A percentile compares a stretch with the other conserved stretches of the same genome.
These are phyloP conservation scores for Anthoceros angustus DNA, from an alignment of 225 moss, liverwort and hornwort genomes.

Conservation along the genomic window DNA sequence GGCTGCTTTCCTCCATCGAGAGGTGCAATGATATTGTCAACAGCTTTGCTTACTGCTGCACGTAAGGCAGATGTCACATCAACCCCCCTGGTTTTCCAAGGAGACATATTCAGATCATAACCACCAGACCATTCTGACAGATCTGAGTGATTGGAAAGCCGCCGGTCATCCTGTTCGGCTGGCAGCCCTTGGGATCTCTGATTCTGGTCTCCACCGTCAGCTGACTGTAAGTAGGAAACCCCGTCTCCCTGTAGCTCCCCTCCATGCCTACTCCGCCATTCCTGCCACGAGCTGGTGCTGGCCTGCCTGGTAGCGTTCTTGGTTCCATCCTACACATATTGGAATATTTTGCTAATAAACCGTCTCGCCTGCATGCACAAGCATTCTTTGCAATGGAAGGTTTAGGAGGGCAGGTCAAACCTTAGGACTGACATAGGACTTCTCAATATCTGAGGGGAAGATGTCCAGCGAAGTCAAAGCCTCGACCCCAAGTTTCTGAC, in stretches of 20 bases:
- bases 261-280: not conserved
- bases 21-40: not conserved
- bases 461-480: conserved; percentile 58
- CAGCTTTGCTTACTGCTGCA: not conserved
- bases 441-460: conserved; percentile 61
- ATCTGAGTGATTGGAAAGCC: not conserved
- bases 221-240: not conserved
- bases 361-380: not conserved
- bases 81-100: not conserved
- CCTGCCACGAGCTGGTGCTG: not conserved
- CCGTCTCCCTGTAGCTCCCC: not conserved
- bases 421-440: conserved; percentile 42
- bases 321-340: not conserved
- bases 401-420: conserved; percentile 8
- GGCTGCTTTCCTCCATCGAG: not conserved
- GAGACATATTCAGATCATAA: not conserved
- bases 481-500: conserved; percentile 67
- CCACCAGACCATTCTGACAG: not conserved
- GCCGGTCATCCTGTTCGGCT: not conserved
- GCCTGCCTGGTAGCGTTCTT: not conserved
- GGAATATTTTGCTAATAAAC: not conserved
- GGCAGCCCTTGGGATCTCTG: not conserved
- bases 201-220: not conserved
- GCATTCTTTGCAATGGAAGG: not conserved
- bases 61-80: not conserved